phyloP scores from a whole-genome alignment of 2,329 filamentous ascomycete species.

The Atkinsonella texensis region DNA sequence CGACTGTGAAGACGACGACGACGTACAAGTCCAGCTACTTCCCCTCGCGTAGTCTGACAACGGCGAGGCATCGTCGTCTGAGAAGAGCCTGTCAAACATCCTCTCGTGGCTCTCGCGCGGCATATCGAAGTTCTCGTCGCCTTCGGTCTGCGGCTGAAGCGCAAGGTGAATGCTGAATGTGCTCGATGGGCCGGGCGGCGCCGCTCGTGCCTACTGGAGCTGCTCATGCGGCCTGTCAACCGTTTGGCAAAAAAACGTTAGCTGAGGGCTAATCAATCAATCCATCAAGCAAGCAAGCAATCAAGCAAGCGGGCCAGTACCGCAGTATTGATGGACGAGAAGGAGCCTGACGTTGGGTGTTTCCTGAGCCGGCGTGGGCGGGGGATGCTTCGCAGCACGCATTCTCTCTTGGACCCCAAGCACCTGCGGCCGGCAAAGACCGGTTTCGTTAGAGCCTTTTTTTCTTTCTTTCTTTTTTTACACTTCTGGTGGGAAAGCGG shows the following conservation, averaged over 20 bases:
- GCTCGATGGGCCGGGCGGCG: constrained; percentile 28
- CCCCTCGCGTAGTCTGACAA: neutral
- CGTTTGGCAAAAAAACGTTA: too few relatives aligned
- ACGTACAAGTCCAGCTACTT: constrained; percentile 14
- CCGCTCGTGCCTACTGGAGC: constrained; percentile 10
- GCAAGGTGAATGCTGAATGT: constrained; percentile 42
- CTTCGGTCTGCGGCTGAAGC: constrained; percentile 27
- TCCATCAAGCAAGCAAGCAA: too few relatives aligned
- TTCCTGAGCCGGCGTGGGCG: constrained; percentile 35
- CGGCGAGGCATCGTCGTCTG: constrained; percentile 14
- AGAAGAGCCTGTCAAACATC: constrained; percentile 29
- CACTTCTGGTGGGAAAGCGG: too few relatives aligned
- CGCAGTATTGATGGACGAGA: neutral
- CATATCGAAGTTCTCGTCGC: constrained; percentile 26
- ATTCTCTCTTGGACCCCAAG: constrained; percentile 39
- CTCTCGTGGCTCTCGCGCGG: constrained; percentile 31
- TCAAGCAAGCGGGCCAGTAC: neutral
- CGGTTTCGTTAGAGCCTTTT: too few relatives aligned
- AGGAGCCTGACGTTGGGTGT: constrained; percentile 24
- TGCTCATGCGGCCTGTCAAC: neutral
- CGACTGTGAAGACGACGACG: constrained; percentile 16
- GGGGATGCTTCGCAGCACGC: constrained; percentile 37
- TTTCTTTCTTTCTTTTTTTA: too few relatives aligned
- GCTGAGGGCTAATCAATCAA: too few relatives aligned
- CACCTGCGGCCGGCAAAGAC: constrained; percentile 27